Percentiles rank a stretch among this genome's conserved stretches.
Conservation (phyloP, 2,329 filamentous ascomycete genomes). For the Madurella fahalii region DNA sequence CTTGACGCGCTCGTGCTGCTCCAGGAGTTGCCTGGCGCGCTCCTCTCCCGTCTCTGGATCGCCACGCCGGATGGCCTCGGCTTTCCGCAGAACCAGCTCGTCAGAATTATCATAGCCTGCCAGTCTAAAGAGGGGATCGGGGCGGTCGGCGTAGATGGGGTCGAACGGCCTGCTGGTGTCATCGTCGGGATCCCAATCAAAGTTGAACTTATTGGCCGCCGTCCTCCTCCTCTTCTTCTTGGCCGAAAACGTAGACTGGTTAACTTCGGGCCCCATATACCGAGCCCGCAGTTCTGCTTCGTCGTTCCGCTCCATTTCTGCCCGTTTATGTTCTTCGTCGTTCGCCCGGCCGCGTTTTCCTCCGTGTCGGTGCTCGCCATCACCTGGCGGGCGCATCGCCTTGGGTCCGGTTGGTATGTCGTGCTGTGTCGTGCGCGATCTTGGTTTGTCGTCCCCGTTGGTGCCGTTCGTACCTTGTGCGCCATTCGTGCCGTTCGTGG, state of each 20-base stretch:
- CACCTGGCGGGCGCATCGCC: constrained; percentile 53
- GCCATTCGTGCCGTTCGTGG: constrained; percentile 21
- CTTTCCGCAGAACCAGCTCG: constrained; percentile 52
- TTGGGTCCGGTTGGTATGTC: constrained; percentile 67
- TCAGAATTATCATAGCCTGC: constrained; percentile 53
- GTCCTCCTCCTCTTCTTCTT: constrained; percentile 94
- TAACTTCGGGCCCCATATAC: constrained; percentile 89
- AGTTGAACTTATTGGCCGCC: constrained; percentile 97
- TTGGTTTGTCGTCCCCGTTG: constrained; percentile 27
- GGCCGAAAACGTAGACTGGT: constrained; percentile 79
- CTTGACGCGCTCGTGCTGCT: constrained; percentile 75
- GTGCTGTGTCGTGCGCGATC: constrained; percentile 16
- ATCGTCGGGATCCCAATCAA: constrained; percentile 94
- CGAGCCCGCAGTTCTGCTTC: constrained; percentile 72
- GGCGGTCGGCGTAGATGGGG: constrained; percentile 67
- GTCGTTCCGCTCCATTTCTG: constrained; percentile 53
- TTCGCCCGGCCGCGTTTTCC: constrained; percentile 47
- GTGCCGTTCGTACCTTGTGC: constrained; percentile 29
- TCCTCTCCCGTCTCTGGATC: constrained; percentile 72
- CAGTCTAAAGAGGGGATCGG: constrained; percentile 59
- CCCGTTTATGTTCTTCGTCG: constrained; percentile 35
- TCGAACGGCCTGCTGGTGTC: constrained; percentile 85
- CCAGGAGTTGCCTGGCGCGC: constrained; percentile 74
- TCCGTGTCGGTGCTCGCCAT: constrained; percentile 33
- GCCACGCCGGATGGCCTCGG: constrained; percentile 66